Evolutionary conservation across 192 early-diverging fungal genomes (phyloP).

Genomic region (Coemansia sp.): DNA sequence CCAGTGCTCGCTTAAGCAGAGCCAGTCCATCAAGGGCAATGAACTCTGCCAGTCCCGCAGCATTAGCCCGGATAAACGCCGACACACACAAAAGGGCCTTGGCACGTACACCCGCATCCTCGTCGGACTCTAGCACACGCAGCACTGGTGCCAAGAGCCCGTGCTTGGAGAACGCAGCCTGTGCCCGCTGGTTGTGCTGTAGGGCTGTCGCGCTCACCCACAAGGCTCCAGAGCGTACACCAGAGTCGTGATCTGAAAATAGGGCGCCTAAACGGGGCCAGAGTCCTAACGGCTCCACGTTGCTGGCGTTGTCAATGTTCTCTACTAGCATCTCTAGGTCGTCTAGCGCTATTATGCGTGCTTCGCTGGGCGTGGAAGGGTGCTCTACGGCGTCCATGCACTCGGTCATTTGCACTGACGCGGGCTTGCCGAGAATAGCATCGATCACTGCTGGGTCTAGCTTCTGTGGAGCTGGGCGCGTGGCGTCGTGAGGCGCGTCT

Average conservation of each 20-base stretch:
- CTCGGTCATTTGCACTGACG: slow-evolving; percentile 82
- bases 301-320: slow-evolving; percentile 86
- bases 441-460: slow-evolving; percentile 87
- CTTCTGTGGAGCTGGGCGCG: slow-evolving; percentile 19
- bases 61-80: slow-evolving; percentile 61
- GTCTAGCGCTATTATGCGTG: slow-evolving; percentile 81
- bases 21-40: slow-evolving; percentile 49
- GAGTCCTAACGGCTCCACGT: slow-evolving; percentile 83
- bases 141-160: slow-evolving; percentile 55
- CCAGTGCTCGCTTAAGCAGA: slow-evolving; percentile 45
- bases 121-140: slow-evolving; percentile 39
- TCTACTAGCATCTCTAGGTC: slow-evolving; percentile 90
- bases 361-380: slow-evolving; percentile 57
- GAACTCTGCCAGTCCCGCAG: slow-evolving; percentile 59
- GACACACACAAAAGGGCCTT: slow-evolving; percentile 74
- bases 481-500: slow-evolving; percentile 57
- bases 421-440: slow-evolving; percentile 89
- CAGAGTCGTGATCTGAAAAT: slow-evolving; percentile 46
- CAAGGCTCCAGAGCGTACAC: slow-evolving; percentile 66
- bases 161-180: slow-evolving; percentile 61
- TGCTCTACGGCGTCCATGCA: slow-evolving; percentile 68
- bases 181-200: slow-evolving; percentile 89
- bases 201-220: slow-evolving; percentile 94
- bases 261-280: slow-evolving; percentile 74
- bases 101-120: slow-evolving; percentile 52